phyloP scores from a whole-genome alignment of 345 rosid species.

The Arabidopsis suecica region DNA sequence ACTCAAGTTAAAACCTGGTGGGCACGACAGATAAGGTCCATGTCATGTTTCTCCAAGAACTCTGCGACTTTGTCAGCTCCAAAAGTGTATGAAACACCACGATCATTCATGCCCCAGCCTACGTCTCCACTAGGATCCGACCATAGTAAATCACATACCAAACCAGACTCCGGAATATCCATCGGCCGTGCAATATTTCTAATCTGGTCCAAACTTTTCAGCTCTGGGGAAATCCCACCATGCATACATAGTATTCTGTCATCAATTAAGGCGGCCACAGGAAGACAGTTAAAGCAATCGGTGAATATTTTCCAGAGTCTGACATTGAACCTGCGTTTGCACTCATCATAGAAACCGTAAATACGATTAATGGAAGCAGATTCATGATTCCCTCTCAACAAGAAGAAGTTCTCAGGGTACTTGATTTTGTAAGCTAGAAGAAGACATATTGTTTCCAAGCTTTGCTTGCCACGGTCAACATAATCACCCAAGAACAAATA shows the following conservation, averaged over 20 bases:
- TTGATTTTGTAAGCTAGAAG: conserved; percentile 88
- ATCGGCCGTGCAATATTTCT: conserved; percentile 74
- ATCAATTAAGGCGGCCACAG: conserved; percentile 85
- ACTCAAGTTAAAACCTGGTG: conserved; percentile 62
- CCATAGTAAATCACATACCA: conserved; percentile 94
- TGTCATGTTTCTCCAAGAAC: conserved; percentile 71
- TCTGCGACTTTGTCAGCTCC: conserved; percentile 81
- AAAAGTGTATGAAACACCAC: conserved; percentile 89
- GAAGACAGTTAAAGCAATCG: conserved; percentile 91
- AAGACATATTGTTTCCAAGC: conserved; percentile 94
- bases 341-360: conserved; percentile 93
- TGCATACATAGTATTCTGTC: conserved; percentile 96
- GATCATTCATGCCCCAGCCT: conserved; percentile 95
- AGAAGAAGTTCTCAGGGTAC: conserved; percentile 88
- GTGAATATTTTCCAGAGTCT: conserved; percentile 82
- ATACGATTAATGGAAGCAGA: conserved; percentile 88
- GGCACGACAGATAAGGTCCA: conserved; percentile 96
- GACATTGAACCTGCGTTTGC: conserved; percentile 85
- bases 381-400: conserved; percentile 87
- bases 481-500: conserved; percentile 90
- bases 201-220: conserved; percentile 73
- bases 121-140: conserved; percentile 85
- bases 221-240: conserved; percentile 92
- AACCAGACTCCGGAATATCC: conserved; percentile 88
- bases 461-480: conserved; percentile 97